These are phyloP conservation scores for Sporothrix euskadiensis DNA, from an alignment of 2,329 filamentous ascomycete genomes.

Conservation along the genomic window DNA sequence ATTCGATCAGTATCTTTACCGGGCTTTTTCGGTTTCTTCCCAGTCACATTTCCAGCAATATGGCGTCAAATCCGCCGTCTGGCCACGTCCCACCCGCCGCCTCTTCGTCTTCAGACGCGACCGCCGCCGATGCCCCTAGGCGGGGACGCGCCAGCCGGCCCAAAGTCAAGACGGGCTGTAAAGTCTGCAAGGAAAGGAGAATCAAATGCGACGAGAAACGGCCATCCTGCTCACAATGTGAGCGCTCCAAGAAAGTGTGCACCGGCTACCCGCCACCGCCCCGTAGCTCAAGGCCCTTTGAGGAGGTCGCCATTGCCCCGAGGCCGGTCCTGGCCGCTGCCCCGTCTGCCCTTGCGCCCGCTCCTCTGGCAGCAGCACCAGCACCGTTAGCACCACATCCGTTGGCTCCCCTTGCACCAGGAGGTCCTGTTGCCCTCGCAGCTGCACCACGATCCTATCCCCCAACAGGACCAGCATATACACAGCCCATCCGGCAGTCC, in stretches of 20 bases:
- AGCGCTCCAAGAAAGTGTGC: conserved; percentile 59
- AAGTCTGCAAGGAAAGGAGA: conserved; percentile 67
- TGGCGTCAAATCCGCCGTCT: neutral
- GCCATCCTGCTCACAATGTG: conserved; percentile 61
- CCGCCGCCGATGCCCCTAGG: conserved; percentile 36
- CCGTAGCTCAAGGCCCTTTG: conserved; percentile 48
- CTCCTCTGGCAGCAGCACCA: neutral
- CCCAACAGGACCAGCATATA: neutral
- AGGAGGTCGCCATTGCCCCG: conserved; percentile 53
- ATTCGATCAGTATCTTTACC: neutral
- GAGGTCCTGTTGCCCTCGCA: neutral
- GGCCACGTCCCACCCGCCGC: neutral
- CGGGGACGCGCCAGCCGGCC: conserved; percentile 56
- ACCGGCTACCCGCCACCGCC: conserved; percentile 62
- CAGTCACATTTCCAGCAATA: neutral
- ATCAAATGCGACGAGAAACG: conserved; percentile 68
- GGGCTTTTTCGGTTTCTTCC: neutral
- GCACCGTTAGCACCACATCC: neutral
- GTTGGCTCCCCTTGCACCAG: neutral
- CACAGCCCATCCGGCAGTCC: conserved; percentile 16
- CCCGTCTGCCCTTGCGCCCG: conserved; percentile 22
- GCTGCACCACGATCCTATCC: neutral
- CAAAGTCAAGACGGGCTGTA: conserved; percentile 67
- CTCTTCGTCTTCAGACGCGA: neutral
- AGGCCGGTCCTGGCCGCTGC: conserved; percentile 41